phyloP scores from a whole-genome alignment of 208 protist genomes.

The Zelonia costaricensis region DNA sequence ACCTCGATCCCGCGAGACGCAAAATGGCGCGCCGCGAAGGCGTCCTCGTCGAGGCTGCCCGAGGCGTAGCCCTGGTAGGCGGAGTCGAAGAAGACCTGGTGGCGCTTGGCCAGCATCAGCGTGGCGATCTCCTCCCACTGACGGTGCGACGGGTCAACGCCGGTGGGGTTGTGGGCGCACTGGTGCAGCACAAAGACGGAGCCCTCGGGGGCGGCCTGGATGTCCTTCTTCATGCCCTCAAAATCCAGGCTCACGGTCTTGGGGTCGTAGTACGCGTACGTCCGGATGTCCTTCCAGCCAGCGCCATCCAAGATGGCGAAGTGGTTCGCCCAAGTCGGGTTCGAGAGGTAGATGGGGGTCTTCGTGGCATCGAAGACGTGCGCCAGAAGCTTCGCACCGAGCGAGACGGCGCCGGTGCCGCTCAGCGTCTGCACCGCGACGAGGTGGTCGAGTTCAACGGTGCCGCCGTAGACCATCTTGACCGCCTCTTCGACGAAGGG shows the following conservation, averaged over 20 bases:
- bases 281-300: conserved; percentile 59
- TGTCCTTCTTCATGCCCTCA: conserved; percentile 81
- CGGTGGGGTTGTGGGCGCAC: conserved; percentile 99
- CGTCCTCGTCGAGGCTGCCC: conserved; percentile 96
- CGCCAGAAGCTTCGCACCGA: conserved; percentile 69
- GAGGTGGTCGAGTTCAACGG: conserved; percentile 48
- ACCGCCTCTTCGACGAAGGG: conserved; percentile 83
- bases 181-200: conserved; percentile 97
- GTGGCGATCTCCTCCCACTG: conserved; percentile 96
- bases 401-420: conserved; percentile 87
- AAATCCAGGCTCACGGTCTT: conserved; percentile 76
- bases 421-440: conserved; percentile 86
- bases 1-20: conserved; percentile 79
- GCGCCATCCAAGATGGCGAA: conserved; percentile 53
- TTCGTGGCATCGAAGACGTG: conserved; percentile 27
- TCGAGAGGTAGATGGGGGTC: conserved; percentile 74
- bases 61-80: conserved; percentile 97
- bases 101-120: conserved; percentile 72
- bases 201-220: conserved; percentile 69
- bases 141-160: conserved; percentile 94
- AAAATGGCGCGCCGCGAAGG: conserved; percentile 81
- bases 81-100: conserved; percentile 96
- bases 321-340: conserved; percentile 92
- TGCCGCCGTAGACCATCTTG: conserved; percentile 90
- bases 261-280: conserved; percentile 86